A percentile compares a stretch with the other conserved stretches of the same genome.
These are phyloP conservation scores for Exophiala viscosa DNA, from an alignment of 2,329 filamentous ascomycete genomes.

Conservation along the genomic window DNA sequence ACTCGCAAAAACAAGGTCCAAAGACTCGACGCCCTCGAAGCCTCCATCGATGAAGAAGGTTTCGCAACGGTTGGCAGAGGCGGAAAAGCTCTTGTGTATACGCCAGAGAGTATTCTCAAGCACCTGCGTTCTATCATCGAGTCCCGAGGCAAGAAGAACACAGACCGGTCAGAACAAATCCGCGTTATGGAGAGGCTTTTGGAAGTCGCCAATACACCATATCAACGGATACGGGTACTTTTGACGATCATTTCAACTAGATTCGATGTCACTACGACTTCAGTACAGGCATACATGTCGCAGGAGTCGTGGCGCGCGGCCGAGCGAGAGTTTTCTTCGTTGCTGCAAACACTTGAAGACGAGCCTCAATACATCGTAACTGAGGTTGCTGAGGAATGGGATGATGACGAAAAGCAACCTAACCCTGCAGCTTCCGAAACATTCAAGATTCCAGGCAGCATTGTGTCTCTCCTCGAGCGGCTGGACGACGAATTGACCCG, in stretches of 20 bases:
- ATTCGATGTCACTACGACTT: constrained; percentile 84
- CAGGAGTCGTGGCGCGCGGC: constrained; percentile 96
- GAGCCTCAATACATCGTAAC: constrained; percentile 80
- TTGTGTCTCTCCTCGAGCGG: constrained; percentile 91
- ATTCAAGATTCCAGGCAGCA: constrained; percentile 87
- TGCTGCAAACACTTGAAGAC: constrained; percentile 74
- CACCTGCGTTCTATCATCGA: constrained; percentile 90
- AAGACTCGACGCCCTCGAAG: constrained; percentile 50
- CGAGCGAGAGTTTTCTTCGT: constrained; percentile 74
- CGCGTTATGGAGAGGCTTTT: constrained; percentile 93
- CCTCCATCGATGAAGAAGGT: constrained; percentile 68
- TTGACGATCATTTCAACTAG: constrained; percentile 87
- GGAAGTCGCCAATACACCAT: constrained; percentile 84
- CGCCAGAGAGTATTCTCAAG: constrained; percentile 96
- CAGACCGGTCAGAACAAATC: constrained; percentile 91
- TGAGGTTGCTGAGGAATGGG: constrained; percentile 95
- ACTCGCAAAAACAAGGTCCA: constrained; percentile 43
- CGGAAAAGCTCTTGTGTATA: constrained; percentile 85
- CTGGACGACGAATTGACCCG: constrained; percentile 95
- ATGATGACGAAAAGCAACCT: constrained; percentile 94
- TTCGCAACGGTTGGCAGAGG: constrained; percentile 87
- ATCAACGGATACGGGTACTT: constrained; percentile 90
- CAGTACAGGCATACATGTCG: constrained; percentile 72
- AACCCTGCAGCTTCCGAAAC: constrained; percentile 67
- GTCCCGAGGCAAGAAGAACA: constrained; percentile 98